phyloP scores from a whole-genome alignment of 2,329 filamentous ascomycete genomes.

The Rhynchosporium agropyri region DNA sequence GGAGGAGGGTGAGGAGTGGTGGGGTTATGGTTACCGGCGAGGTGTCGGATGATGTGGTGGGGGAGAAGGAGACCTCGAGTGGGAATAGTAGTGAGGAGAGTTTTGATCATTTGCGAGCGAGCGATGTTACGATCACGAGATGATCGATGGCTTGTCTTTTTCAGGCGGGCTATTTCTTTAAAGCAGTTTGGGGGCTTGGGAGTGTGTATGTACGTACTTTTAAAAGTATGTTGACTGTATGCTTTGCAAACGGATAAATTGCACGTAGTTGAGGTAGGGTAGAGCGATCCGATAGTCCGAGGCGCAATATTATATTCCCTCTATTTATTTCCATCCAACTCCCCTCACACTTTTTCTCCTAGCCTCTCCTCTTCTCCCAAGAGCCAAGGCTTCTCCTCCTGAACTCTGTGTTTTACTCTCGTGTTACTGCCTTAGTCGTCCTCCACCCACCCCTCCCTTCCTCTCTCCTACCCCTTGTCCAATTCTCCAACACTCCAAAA shows the following conservation, averaged over 20 bases:
- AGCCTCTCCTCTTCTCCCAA: not conserved
- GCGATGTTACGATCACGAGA: conserved; percentile 27
- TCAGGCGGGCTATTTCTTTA: not conserved
- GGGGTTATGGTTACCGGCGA: conserved; percentile 35
- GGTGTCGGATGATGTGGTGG: conserved; percentile 16
- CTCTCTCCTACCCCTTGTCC: not conserved
- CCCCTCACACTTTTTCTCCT: not conserved
- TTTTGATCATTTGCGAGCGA: conserved; percentile 38
- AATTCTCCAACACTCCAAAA: conserved; percentile 5
- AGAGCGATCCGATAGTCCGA: not conserved
- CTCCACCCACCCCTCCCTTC: not conserved
- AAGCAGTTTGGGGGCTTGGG: not conserved
- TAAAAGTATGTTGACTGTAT: conserved; percentile 7
- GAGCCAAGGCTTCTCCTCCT: too few species aligned
- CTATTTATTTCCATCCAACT: conserved; percentile 6
- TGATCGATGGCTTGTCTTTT: not conserved
- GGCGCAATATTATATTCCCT: conserved; percentile 5
- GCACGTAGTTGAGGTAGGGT: too few species aligned
- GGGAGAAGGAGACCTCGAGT: conserved; percentile 23
- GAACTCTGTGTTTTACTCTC: not conserved
- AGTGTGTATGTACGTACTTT: not conserved
- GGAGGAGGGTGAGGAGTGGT: conserved; percentile 34
- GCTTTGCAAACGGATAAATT: not conserved
- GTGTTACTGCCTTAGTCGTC: not conserved
- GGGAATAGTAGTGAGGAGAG: conserved; percentile 35